Evolutionary conservation across 805 yeast species (phyloP), one percentile per base, ranked within the genome.

Genomic region (Nematodospora valgi): DNA sequence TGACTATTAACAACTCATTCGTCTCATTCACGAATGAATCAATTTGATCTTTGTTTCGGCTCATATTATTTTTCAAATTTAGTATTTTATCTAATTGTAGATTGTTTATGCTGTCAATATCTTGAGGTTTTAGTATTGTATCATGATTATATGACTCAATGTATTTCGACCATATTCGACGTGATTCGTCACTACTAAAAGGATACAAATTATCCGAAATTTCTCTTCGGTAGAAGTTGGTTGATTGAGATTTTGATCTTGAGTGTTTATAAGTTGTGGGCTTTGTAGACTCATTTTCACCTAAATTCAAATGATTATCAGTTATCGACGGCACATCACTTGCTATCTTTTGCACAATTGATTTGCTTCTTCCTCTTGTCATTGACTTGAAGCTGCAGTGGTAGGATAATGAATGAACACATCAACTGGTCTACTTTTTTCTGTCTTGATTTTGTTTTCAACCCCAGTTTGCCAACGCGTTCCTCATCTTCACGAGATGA

Each of bases 291-390:
- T 37, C 43, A 7, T 27, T 23, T 12, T 39, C 31, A n/a, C 42
- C 58, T 7, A 51, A 46, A 24, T 39, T 37, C 22, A 49, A 36
- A 24, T 52, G 41, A 21, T 54, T 59, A 17, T 66, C 64, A 2
- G 54, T 43, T 14, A 58, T 57, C 2, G 51, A 24, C 14, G 80
- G 79, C 7, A 70, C 65, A 23, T 71, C 74, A 28, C 69, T 55
- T 0, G 87, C 87, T 30, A 81, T 78, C 20, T 64, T 58, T 33
- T 77, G 77, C 1, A 81, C 86, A 41, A 80, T 72, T 2, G 88
- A 80, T 40, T 74, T 71, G 36, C 80, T 69, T 49, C 87, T 64
- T 6, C 69, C 64, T 40, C 79, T 59, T 32, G 62, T 41, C 72
- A 65, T 66, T 18, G 24, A 18, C 18, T 7, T 18, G 20, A n/a